Percentiles rank a stretch among this genome's conserved stretches.
Conservation (phyloP, 1,284 basidiomycete genomes). For the Cryptococcus deneoformans region DNA sequence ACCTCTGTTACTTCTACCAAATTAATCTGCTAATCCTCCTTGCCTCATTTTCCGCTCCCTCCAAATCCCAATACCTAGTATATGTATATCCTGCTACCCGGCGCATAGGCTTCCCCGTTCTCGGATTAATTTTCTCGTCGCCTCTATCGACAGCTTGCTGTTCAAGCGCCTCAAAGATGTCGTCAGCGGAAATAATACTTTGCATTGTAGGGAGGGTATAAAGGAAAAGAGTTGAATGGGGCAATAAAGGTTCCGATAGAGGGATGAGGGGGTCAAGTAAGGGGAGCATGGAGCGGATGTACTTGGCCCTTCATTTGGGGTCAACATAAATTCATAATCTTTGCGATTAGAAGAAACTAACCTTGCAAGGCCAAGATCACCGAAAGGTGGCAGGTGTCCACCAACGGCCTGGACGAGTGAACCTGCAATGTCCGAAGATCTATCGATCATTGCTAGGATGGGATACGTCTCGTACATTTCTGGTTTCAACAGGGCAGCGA, state of each 20-base stretch:
- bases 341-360: conserved; percentile 4
- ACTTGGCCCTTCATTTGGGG: conserved; percentile 15
- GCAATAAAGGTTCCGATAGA: conserved; percentile 47
- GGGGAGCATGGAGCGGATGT: conserved; percentile 43
- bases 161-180: conserved; percentile 48
- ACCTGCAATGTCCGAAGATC: conserved; percentile 25
- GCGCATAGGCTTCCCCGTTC: conserved; percentile 41
- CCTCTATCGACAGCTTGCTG: conserved; percentile 29
- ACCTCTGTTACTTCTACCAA: no score
- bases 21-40: background rate
- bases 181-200: conserved; percentile 66
- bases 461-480: conserved; percentile 19
- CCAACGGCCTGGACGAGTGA: conserved; percentile 43
- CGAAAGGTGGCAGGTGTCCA: conserved; percentile 1
- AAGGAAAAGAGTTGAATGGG: conserved; percentile 55
- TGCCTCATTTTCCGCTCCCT: conserved; percentile 5
- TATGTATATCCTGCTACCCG: conserved; percentile 12
- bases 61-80: conserved; percentile 17
- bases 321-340: background rate
- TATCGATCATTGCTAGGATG: conserved; percentile 16
- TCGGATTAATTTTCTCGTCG: conserved; percentile 32
- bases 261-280: conserved; percentile 53
- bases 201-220: conserved; percentile 72
- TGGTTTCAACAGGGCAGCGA: conserved; percentile 53
- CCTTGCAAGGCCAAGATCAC: conserved; percentile 19